Evolutionary conservation across 192 early-diverging fungal genomes (phyloP), one percentile per base, ranked within the genome.

Genomic region (Coemansia sp.): DNA sequence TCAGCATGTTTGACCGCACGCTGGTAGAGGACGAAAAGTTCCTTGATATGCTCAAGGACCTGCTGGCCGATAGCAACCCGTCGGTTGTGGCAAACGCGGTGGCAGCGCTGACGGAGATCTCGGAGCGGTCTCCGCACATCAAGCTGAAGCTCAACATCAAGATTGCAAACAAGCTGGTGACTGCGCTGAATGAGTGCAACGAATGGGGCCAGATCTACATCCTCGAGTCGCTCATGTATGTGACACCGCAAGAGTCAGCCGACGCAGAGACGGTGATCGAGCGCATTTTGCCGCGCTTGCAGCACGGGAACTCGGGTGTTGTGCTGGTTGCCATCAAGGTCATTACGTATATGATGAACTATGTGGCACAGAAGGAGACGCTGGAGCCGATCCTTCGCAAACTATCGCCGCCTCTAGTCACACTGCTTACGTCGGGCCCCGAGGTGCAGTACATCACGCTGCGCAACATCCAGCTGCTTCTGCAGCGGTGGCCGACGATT

Each of bases 191-290:
- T 73, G 94, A 99, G 80, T 97, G 92, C 78, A 93, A 92, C 52
- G 97, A 99, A 90, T 99, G 95, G 95, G 92, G 92, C 11, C 95
- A 97, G 82, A 90, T 90, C 3, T 97, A 95, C 72, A 93, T 97
- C 46, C 78, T 97, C 41, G 94, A 96, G 65, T 89, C 94, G 6
- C 84, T 99, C 32, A 92, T 96, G 87, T 91, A 89, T 56, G 90
- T 92, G 59, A 89, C 93, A 0, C 95, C 95, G 42, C 91, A 95
- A 81, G 92, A 93, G 55, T 66, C 85, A 0, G 85, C 85, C 5
- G 94, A 97, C 70, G 97, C 96, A 9, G 95, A 97, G 67, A 87
- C 95, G 36, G 69, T 97, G 56, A 89, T 90, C 9, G 95, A 97
- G 68, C 89, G 94, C 59, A 92, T 97, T 36, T 73, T 91, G 40